Evolutionary conservation across 1,139 yeast species (phyloP).

Genomic region (Yamadazyma jaroonii): DNA sequence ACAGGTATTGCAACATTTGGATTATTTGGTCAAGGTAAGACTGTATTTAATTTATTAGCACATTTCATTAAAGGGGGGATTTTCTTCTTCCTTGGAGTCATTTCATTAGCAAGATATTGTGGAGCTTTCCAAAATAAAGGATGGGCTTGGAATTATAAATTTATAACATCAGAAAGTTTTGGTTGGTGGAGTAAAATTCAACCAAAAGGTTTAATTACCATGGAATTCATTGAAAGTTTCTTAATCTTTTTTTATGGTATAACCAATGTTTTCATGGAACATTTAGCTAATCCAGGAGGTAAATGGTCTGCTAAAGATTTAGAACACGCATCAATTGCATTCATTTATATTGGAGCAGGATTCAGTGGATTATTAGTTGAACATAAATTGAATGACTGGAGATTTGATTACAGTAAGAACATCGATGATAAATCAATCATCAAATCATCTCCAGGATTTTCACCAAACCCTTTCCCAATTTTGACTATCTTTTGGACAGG

Average conservation of each 20-base stretch:
- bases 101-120: slow-evolving; percentile 78
- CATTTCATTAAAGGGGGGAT: slow-evolving; percentile 97
- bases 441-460: slow-evolving; percentile 66
- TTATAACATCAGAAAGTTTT: slow-evolving; percentile 26
- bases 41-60: slow-evolving; percentile 80
- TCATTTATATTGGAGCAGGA: slow-evolving; percentile 90
- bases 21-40: slow-evolving; percentile 61
- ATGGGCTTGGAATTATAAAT: slow-evolving; percentile 85
- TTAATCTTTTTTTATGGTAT: slow-evolving; percentile 83
- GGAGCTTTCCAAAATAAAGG: slow-evolving; percentile 78
- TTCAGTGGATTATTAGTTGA: slow-evolving; percentile 86
- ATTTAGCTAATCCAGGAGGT: slow-evolving; percentile 69
- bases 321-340: slow-evolving; percentile 94
- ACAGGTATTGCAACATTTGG: slow-evolving; percentile 78
- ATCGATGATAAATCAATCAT: slow-evolving; percentile 13
- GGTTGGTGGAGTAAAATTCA: slow-evolving; percentile 29
- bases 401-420: slow-evolving; percentile 34
- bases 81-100: slow-evolving; percentile 69
- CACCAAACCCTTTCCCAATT: slow-evolving; percentile 92
- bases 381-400: slow-evolving; percentile 49
- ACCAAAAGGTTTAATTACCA: slow-evolving; percentile 61
- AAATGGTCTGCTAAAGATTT: slow-evolving; percentile 89
- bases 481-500: slow-evolving; percentile 97
- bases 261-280: slow-evolving; percentile 88
- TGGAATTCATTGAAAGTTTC: slow-evolving; percentile 82